These are phyloP conservation scores for Candida dubliniensis DNA, from an alignment of 1,139 yeast species.

Conservation along the genomic window DNA sequence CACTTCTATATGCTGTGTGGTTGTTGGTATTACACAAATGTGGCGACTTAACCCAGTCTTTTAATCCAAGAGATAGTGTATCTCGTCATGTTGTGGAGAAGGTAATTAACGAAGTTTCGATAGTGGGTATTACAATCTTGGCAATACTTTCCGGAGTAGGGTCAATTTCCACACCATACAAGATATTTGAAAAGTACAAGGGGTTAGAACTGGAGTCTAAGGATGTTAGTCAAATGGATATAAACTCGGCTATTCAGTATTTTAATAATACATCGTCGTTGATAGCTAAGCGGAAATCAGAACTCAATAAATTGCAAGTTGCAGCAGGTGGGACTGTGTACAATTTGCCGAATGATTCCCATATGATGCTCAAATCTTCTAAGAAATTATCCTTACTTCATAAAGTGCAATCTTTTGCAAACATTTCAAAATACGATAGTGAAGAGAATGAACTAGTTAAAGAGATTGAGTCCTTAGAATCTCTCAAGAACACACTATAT, in stretches of 20 bases:
- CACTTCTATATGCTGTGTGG: constrained; percentile 29
- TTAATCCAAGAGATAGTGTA: constrained; percentile 19
- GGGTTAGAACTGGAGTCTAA: constrained; percentile 1
- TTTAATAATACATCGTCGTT: constrained; percentile 42
- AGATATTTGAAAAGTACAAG: constrained; percentile 13
- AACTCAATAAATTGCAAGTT: constrained; percentile 25
- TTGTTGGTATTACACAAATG: constrained; percentile 34
- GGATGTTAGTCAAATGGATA: constrained; percentile 20
- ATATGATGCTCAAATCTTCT: constrained; percentile 14
- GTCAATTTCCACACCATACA: constrained; percentile 63
- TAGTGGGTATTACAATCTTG: constrained; percentile 71
- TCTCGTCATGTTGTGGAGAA: constrained; percentile 27
- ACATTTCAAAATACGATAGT: constrained; percentile 22
- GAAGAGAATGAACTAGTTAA: constrained; percentile 35
- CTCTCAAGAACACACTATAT: constrained; percentile 29
- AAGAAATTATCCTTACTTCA: constrained; percentile 25
- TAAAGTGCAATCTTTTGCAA: constrained; percentile 47
- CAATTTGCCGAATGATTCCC: constrained; percentile 19
- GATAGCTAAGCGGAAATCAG: constrained; percentile 32
- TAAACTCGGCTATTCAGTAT: constrained; percentile 34
- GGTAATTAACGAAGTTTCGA: constrained; percentile 60
- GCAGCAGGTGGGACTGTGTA: constrained; percentile 30
- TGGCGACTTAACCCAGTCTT: constrained; percentile 36
- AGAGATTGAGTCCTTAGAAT: constrained; percentile 37
- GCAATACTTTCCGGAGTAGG: constrained; percentile 75